Evolutionary conservation across 2,329 filamentous ascomycete species (phyloP).

Genomic region (Ambrosiella cleistominuta): DNA sequence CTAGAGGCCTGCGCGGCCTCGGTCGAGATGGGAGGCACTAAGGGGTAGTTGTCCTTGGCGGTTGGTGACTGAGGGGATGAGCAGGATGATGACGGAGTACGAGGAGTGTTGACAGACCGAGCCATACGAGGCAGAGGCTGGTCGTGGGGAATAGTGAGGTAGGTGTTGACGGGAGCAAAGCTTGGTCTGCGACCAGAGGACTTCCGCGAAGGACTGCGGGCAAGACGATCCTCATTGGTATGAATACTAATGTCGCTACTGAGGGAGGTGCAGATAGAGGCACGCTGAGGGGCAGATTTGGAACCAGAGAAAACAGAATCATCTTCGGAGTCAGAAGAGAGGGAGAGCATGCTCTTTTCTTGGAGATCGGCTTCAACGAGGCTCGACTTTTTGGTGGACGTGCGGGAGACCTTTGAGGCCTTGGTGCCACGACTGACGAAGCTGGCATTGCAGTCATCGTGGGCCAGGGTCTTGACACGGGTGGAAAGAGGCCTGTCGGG

Average conservation of each 20-base stretch:
- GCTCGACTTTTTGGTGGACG: constrained; percentile 26
- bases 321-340: constrained; percentile 41
- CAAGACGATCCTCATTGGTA: constrained; percentile 8
- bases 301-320: constrained; percentile 17
- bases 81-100: constrained; percentile 12
- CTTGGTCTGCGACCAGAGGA: constrained; percentile 24
- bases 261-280: constrained; percentile 11
- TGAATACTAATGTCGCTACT: constrained; percentile 10
- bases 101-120: constrained; percentile 1
- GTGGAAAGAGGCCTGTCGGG: constrained; percentile 5
- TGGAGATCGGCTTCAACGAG: constrained; percentile 33
- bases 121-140: constrained; percentile 13
- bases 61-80: constrained; percentile 17
- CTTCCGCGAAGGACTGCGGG: constrained; percentile 17
- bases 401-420: constrained; percentile 35
- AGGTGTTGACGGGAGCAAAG: constrained; percentile 25
- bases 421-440: constrained; percentile 38
- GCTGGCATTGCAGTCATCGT: constrained; percentile 29
- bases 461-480: not conserved
- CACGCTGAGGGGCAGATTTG: constrained; percentile 10
- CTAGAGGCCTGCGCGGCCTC: constrained; percentile 1
- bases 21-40: not conserved
- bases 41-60: constrained; percentile 3
- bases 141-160: constrained; percentile 24
- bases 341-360: constrained; percentile 36